Evolutionary conservation across 768 basidiomycete genomes (phyloP).

Genomic region (Termitomyces sp.): DNA sequence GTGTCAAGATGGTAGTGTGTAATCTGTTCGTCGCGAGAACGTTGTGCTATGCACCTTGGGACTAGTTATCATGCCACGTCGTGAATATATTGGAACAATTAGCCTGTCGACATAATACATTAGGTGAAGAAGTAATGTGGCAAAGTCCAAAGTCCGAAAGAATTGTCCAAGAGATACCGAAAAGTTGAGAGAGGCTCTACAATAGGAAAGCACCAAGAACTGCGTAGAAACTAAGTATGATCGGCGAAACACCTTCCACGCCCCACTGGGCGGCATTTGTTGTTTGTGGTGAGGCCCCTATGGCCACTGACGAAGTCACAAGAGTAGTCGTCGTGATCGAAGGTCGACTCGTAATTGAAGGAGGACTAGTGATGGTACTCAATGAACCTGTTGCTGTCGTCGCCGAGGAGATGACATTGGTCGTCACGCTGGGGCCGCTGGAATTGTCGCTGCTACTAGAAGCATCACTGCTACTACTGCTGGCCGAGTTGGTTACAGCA

Average conservation of each 20-base stretch:
- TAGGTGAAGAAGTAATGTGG: not conserved
- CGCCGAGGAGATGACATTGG: not conserved
- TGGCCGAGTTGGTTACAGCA: not conserved
- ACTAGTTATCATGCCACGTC: not conserved
- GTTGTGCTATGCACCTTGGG: not conserved
- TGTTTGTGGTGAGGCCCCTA: not conserved
- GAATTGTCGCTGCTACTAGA: not conserved
- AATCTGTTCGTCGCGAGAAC: no score
- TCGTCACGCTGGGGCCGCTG: not conserved
- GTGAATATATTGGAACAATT: not conserved
- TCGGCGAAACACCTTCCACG: not conserved
- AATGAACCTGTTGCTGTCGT: not conserved
- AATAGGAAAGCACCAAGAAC: not conserved
- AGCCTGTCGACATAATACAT: not conserved
- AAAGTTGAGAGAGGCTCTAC: not conserved
- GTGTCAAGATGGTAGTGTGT: not conserved
- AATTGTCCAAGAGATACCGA: not conserved
- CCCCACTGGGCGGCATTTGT: not conserved
- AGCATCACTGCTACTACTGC: not conserved
- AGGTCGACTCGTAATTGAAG: not conserved
- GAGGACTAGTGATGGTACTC: not conserved
- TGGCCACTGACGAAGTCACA: not conserved
- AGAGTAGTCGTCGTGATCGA: not conserved
- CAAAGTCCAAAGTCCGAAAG: not conserved
- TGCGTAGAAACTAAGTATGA: not conserved